A percentile compares a stretch with the other conserved stretches of the same genome.
Evolutionary conservation across 2,329 filamentous ascomycete genomes (phyloP).

Genomic region (Phialemoniopsis sp.): DNA sequence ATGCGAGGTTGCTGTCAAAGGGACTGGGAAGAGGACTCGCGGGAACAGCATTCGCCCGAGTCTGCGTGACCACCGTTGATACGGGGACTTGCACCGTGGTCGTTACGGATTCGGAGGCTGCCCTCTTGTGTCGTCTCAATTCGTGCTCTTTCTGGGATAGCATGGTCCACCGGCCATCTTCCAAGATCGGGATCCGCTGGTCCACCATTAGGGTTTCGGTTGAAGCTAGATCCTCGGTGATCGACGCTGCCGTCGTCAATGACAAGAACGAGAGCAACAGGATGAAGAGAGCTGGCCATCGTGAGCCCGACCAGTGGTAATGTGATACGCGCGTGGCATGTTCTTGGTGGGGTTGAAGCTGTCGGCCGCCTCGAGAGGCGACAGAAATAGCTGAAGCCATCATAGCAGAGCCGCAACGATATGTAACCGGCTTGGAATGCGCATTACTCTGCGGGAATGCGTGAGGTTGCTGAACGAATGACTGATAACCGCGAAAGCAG

Average conservation of each 20-base stretch:
- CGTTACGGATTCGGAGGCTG: slow-evolving; percentile 12
- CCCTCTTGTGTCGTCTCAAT: slow-evolving; percentile 13
- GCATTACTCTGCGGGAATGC: too few species aligned
- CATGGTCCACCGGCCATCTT: slow-evolving; percentile 29
- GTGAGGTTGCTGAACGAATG: not conserved
- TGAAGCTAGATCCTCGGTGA: slow-evolving; percentile 15
- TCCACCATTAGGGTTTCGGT: slow-evolving; percentile 29
- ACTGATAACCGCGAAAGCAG: not conserved
- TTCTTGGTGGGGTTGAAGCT: too few species aligned
- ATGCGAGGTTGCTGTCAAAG: slow-evolving; percentile 62
- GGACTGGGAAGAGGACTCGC: slow-evolving; percentile 52
- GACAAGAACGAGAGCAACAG: slow-evolving; percentile 16
- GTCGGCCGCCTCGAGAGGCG: not conserved
- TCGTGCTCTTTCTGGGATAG: slow-evolving; percentile 26
- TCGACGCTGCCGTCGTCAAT: slow-evolving; percentile 17
- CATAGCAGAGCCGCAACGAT: too few species aligned
- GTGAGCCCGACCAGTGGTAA: slow-evolving; percentile 15
- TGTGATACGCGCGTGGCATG: not conserved
- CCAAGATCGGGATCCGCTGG: slow-evolving; percentile 24
- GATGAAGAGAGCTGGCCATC: slow-evolving; percentile 18
- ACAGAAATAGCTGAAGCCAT: not conserved
- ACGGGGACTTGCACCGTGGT: slow-evolving; percentile 24
- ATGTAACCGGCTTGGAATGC: too few species aligned
- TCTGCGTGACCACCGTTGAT: slow-evolving; percentile 18
- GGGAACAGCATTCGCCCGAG: slow-evolving; percentile 19